Conservation (phyloP, 108 stramenopile species). For the Nitzschia putrida region DNA sequence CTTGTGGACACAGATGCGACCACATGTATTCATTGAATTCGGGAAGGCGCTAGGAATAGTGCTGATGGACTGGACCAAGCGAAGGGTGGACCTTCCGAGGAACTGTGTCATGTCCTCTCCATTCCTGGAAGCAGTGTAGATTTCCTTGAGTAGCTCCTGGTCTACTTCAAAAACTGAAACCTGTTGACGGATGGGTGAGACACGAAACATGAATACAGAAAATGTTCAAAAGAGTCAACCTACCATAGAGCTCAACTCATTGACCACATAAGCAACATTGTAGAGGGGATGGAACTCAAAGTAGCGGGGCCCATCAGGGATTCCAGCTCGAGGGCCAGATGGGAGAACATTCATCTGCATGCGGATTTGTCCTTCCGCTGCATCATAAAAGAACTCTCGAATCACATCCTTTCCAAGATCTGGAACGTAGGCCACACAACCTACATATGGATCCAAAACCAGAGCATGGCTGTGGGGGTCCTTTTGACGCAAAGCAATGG, state of each 20-base stretch:
- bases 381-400: constrained; percentile 79
- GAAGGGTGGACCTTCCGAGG: constrained; percentile 74
- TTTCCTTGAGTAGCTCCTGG: constrained; percentile 66
- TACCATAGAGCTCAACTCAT: constrained; percentile 87
- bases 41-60: constrained; percentile 91
- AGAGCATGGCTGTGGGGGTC: constrained; percentile 96
- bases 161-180: constrained; percentile 88
- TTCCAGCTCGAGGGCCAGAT: constrained; percentile 78
- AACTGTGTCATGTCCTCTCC: constrained; percentile 72
- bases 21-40: constrained; percentile 90
- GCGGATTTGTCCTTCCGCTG: constrained; percentile 53
- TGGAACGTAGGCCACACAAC: constrained; percentile 87
- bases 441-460: constrained; percentile 90
- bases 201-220: background rate
- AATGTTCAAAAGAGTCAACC: constrained; percentile 14
- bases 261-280: constrained; percentile 87
- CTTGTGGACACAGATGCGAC: constrained; percentile 88
- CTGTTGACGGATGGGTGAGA: too few species aligned
- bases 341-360: constrained; percentile 74
- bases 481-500: constrained; percentile 83
- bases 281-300: constrained; percentile 88
- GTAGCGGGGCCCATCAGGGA: constrained; percentile 90
- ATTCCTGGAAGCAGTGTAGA: constrained; percentile 52
- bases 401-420: constrained; percentile 90
- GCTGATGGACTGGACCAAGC: constrained; percentile 83